Conservation (phyloP, 208 protist genomes). For the Acanthamoeba triangularis region DNA sequence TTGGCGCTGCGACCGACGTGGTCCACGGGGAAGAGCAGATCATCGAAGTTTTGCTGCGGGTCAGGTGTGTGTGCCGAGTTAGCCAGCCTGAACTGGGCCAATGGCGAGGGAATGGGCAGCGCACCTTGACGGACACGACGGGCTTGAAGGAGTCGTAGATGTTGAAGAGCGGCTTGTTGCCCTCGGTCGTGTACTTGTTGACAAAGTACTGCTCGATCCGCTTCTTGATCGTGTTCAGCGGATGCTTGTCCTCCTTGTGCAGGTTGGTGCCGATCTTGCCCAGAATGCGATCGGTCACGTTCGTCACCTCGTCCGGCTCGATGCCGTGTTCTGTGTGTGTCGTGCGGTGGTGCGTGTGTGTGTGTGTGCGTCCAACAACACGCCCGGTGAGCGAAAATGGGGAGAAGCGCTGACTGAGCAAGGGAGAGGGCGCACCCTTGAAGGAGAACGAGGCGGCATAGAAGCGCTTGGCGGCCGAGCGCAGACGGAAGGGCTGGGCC, state of each 20-base stretch:
- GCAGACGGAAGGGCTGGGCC: neutral
- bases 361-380: neutral
- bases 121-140: conserved; percentile 54
- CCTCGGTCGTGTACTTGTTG: neutral
- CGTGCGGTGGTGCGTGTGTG: neutral
- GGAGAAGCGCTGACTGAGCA: neutral
- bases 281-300: conserved; percentile 60
- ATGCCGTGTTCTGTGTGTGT: conserved; percentile 26
- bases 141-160: conserved; percentile 80
- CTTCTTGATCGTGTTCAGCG: conserved; percentile 82
- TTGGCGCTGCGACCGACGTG: conserved; percentile 85
- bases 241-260: conserved; percentile 78
- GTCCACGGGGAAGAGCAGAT: conserved; percentile 86
- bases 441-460: conserved; percentile 57
- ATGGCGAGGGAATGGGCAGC: neutral
- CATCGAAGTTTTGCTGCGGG: conserved; percentile 89
- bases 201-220: conserved; percentile 84
- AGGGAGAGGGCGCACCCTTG: neutral
- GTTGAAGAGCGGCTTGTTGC: conserved; percentile 70
- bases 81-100: no score
- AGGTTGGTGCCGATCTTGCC: conserved; percentile 74
- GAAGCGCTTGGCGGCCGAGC: neutral
- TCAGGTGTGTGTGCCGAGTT: neutral
- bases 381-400: neutral
- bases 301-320: conserved; percentile 43